Conservation (phyloP, 2,329 filamentous ascomycete genomes). For the Cyclaneusma minus region DNA sequence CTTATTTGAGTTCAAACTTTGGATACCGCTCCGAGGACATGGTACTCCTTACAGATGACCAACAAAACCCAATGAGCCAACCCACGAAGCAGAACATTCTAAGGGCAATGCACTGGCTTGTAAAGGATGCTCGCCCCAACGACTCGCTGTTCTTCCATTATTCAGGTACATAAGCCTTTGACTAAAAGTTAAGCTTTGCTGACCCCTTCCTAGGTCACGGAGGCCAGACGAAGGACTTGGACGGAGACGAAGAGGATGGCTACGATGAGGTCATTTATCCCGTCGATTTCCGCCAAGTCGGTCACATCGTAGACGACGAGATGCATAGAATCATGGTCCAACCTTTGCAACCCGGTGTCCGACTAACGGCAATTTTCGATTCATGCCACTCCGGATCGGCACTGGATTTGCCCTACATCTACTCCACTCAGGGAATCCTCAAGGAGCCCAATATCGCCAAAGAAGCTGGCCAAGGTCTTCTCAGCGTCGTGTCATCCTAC, state of each 20-base stretch:
- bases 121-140: slow-evolving; percentile 83
- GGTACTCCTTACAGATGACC: slow-evolving; percentile 91
- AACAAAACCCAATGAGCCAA: slow-evolving; percentile 94
- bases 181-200: slow-evolving; percentile 7
- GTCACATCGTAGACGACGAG: slow-evolving; percentile 72
- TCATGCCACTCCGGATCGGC: slow-evolving; percentile 54
- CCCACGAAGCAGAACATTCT: slow-evolving; percentile 92
- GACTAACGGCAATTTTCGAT: slow-evolving; percentile 56
- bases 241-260: slow-evolving; percentile 69
- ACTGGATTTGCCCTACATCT: slow-evolving; percentile 51
- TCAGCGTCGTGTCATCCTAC: slow-evolving; percentile 43
- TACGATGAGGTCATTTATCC: slow-evolving; percentile 77
- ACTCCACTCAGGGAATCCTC: slow-evolving; percentile 52
- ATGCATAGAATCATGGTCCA: slow-evolving; percentile 69
- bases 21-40: slow-evolving; percentile 92
- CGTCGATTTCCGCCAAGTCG: slow-evolving; percentile 64
- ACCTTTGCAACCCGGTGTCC: slow-evolving; percentile 66
- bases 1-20: slow-evolving; percentile 76
- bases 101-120: slow-evolving; percentile 93
- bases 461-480: slow-evolving; percentile 48
- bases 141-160: slow-evolving; percentile 98
- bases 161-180: no score
- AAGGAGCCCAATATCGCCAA: slow-evolving; percentile 55
- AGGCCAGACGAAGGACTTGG: slow-evolving; percentile 65
- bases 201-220: slow-evolving; percentile 45